phyloP scores from a whole-genome alignment of 345 rosid genomes.

The Streptanthus diversifolius region DNA sequence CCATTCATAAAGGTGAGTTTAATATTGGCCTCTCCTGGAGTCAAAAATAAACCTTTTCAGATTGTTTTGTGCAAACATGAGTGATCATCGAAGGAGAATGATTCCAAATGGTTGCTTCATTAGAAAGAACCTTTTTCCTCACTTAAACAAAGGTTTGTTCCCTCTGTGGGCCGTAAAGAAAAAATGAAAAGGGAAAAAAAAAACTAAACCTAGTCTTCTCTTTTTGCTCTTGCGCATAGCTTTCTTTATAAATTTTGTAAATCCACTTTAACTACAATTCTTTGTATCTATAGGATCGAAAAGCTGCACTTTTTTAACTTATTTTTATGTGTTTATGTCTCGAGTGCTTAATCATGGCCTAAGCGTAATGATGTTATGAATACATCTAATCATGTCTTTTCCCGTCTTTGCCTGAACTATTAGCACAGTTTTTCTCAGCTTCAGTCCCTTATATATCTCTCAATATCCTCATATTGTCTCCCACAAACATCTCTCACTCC shows the following conservation, averaged over 20 bases:
- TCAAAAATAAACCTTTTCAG: conserved; percentile 19
- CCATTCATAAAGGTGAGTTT: conserved; percentile 3
- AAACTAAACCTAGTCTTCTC: conserved; percentile 24
- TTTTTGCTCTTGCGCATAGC: conserved; percentile 22
- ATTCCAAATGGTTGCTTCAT: conserved; percentile 38
- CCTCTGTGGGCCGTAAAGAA: conserved; percentile 24
- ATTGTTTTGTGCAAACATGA: conserved; percentile 20
- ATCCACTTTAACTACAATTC: conserved; percentile 19
- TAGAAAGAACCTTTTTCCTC: conserved; percentile 19
- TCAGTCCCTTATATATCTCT: conserved; percentile 23
- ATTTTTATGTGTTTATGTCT: conserved; percentile 33
- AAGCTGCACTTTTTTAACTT: conserved; percentile 18
- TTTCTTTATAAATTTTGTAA: conserved; percentile 24
- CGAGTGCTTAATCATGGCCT: conserved; percentile 39
- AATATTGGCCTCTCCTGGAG: conserved; percentile 15
- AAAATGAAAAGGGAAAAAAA: conserved; percentile 2
- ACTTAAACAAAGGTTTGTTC: conserved; percentile 18
- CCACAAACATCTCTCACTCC: conserved; percentile 15
- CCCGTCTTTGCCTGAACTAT: conserved; percentile 13
- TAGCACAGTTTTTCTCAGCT: conserved; percentile 7
- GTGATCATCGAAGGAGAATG: conserved; percentile 36
- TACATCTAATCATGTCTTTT: conserved; percentile 30
- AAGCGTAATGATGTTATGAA: conserved; percentile 30
- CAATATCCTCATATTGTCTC: neutral
- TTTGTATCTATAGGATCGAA: conserved; percentile 19